These are phyloP conservation scores for Papiliotrema nemorosa DNA, from an alignment of 1,284 basidiomycete genomes.

Conservation along the genomic window DNA sequence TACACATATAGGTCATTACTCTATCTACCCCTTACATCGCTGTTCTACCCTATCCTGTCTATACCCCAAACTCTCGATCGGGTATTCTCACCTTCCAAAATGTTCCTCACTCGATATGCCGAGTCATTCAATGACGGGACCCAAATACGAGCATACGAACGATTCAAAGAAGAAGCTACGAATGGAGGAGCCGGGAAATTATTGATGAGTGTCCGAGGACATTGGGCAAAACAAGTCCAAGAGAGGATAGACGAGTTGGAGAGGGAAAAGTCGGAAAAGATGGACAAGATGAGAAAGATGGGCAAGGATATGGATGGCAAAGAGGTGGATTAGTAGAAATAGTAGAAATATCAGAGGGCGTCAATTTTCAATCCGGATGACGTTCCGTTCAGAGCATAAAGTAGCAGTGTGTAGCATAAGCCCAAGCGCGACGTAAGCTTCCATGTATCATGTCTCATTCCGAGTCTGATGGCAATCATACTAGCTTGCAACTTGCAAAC, in stretches of 20 bases:
- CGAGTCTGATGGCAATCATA: too few species aligned
- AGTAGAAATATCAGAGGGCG: too few species aligned
- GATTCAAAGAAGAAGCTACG: constrained; percentile 16
- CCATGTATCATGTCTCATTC: too few species aligned
- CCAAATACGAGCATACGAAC: constrained; percentile 21
- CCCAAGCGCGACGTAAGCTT: too few species aligned
- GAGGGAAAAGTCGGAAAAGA: constrained; percentile 15
- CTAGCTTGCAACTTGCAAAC: too few species aligned
- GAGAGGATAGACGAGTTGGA: constrained; percentile 21
- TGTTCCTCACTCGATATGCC: constrained; percentile 25
- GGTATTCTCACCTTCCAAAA: constrained; percentile 25
- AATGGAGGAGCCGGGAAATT: constrained; percentile 26
- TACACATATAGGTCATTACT: constrained; percentile 25
- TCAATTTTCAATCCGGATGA: too few species aligned
- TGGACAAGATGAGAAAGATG: constrained; percentile 6
- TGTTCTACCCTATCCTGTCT: constrained; percentile 34
- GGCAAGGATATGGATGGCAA: constrained; percentile 57
- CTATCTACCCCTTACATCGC: constrained; percentile 34
- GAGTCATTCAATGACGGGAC: constrained; percentile 31
- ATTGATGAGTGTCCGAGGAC: constrained; percentile 20
- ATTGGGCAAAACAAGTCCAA: constrained; percentile 18
- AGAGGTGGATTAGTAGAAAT: neutral
- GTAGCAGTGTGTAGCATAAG: too few species aligned
- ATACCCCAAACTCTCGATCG: constrained; percentile 15
- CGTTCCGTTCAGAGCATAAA: too few species aligned